Evolutionary conservation across 768 basidiomycete species (phyloP).

Genomic region (Tulasnella sp.): DNA sequence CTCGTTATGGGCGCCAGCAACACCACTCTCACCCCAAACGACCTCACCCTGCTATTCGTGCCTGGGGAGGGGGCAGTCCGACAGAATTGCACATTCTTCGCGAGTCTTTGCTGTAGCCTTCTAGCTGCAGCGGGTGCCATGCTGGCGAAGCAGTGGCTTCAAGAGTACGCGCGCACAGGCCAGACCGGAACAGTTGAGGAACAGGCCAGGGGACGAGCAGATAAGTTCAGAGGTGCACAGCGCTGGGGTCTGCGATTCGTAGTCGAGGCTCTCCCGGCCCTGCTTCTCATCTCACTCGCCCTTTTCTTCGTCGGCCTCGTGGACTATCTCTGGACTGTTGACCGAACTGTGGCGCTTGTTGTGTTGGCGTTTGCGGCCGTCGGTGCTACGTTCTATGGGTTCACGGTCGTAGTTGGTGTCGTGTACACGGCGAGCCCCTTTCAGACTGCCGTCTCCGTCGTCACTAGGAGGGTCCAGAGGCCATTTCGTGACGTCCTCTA

Average conservation of each 20-base stretch:
- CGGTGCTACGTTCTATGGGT: background rate
- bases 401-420: background rate
- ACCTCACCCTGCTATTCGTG: background rate
- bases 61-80: background rate
- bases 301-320: constrained; percentile 6
- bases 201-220: background rate
- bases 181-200: background rate
- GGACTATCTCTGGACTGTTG: background rate
- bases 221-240: background rate
- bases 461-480: too few relatives aligned
- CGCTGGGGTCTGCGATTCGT: background rate
- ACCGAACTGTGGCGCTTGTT: background rate
- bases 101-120: constrained; percentile 8
- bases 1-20: background rate
- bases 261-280: background rate
- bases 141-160: constrained; percentile 4
- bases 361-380: background rate
- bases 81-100: background rate
- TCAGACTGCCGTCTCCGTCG: background rate
- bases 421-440: background rate
- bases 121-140: constrained; percentile 1
- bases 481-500: too few relatives aligned
- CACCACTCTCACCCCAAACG: background rate
- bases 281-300: background rate
- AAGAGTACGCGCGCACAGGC: background rate